Conservation (phyloP, 2,329 filamentous ascomycete genomes). For the Aspergillus transmontanensis region DNA sequence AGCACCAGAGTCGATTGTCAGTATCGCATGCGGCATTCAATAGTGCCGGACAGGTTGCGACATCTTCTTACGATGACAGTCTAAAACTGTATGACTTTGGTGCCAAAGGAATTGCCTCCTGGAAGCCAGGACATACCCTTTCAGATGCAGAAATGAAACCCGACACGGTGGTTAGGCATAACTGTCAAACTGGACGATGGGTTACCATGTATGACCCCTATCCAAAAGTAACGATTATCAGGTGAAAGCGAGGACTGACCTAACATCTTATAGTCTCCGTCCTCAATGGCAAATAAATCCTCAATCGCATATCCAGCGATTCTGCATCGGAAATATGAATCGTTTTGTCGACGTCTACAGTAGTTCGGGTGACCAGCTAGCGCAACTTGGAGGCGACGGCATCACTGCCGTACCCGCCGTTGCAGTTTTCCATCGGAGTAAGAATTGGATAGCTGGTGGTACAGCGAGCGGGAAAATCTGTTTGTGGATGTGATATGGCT, state of each 20-base stretch:
- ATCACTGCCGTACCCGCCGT: slow-evolving; percentile 95
- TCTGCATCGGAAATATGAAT: slow-evolving; percentile 97
- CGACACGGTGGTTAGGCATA: slow-evolving; percentile 71
- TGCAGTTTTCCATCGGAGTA: slow-evolving; percentile 81
- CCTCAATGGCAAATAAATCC: slow-evolving; percentile 89
- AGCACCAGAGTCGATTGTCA: slow-evolving; percentile 79
- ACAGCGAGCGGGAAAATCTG: slow-evolving; percentile 91
- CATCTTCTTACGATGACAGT: slow-evolving; percentile 91
- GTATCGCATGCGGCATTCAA: slow-evolving; percentile 95
- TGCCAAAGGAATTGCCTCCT: slow-evolving; percentile 57
- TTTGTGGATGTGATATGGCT: slow-evolving; percentile 73
- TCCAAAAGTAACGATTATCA: background rate
- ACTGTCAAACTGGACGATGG: slow-evolving; percentile 95
- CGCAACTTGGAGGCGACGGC: slow-evolving; percentile 82
- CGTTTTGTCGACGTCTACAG: slow-evolving; percentile 92
- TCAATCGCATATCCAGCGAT: slow-evolving; percentile 76
- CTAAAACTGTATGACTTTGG: slow-evolving; percentile 87
- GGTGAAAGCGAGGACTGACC: slow-evolving; percentile 7
- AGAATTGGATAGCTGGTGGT: slow-evolving; percentile 90
- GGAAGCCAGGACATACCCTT: slow-evolving; percentile 62
- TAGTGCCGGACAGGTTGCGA: slow-evolving; percentile 79
- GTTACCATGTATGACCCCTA: slow-evolving; percentile 70
- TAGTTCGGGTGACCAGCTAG: slow-evolving; percentile 79
- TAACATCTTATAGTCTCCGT: slow-evolving; percentile 57
- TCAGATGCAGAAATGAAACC: slow-evolving; percentile 68